Conservation (phyloP, 306 rosid species). For the Datisca glomerata region DNA sequence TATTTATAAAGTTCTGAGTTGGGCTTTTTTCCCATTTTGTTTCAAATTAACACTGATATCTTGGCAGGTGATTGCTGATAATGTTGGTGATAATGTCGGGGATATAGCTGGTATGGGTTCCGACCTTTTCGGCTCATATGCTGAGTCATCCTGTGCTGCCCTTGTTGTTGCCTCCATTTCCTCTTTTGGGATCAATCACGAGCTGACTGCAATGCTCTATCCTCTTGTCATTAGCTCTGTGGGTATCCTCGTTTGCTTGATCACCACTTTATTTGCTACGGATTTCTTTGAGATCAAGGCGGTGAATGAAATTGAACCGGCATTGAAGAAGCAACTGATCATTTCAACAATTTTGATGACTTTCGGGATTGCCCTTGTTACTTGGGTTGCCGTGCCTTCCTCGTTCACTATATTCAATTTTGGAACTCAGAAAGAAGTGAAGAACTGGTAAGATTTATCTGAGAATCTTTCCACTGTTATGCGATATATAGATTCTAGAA, state of each 20-base stretch:
- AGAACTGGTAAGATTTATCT: slow-evolving; percentile 46
- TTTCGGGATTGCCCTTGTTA: slow-evolving; percentile 54
- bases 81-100: slow-evolving; percentile 97
- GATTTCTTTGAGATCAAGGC: slow-evolving; percentile 92
- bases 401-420: slow-evolving; percentile 78
- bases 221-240: slow-evolving; percentile 82
- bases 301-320: slow-evolving; percentile 91
- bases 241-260: slow-evolving; percentile 75
- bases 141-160: slow-evolving; percentile 98
- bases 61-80: slow-evolving; percentile 86
- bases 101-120: slow-evolving; percentile 99
- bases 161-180: slow-evolving; percentile 97
- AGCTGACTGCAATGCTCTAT: slow-evolving; percentile 69
- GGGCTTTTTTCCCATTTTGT: neutral
- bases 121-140: slow-evolving; percentile 93
- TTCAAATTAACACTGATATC: slow-evolving; percentile 1
- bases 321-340: slow-evolving; percentile 73
- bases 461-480: neutral
- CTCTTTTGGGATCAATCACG: slow-evolving; percentile 84
- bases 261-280: slow-evolving; percentile 89
- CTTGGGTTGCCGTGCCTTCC: slow-evolving; percentile 77
- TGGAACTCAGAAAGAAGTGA: slow-evolving; percentile 70
- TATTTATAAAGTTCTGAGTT: neutral
- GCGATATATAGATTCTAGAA: neutral
- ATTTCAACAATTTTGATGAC: slow-evolving; percentile 86